Conservation (phyloP, 2,329 filamentous ascomycete genomes). For the Kalmusia sp. region DNA sequence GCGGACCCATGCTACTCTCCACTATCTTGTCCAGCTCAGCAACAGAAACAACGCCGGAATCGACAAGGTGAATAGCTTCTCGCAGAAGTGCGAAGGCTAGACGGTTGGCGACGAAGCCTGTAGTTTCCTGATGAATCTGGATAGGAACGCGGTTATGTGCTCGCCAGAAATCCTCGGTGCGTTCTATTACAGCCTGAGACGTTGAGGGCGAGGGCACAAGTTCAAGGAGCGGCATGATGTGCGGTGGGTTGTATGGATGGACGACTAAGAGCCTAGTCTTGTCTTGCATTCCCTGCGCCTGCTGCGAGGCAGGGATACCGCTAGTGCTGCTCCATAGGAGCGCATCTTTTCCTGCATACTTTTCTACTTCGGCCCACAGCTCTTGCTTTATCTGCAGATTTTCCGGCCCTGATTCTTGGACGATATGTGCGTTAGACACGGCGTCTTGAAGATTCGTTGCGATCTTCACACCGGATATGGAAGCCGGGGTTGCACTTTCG, state of each 20-base stretch:
- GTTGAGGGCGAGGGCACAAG: constrained; percentile 61
- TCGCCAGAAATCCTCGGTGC: constrained; percentile 57
- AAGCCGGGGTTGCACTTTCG: constrained; percentile 8
- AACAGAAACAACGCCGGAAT: constrained; percentile 59
- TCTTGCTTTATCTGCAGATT: constrained; percentile 58
- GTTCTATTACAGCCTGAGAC: constrained; percentile 42
- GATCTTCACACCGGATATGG: constrained; percentile 45
- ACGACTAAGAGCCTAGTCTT: constrained; percentile 60
- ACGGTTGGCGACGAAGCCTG: constrained; percentile 65
- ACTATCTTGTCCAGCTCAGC: constrained; percentile 62
- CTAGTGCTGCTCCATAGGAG: constrained; percentile 66
- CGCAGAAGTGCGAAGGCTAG: constrained; percentile 64
- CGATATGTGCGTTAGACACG: constrained; percentile 56
- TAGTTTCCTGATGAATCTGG: constrained; percentile 58
- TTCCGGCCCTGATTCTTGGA: constrained; percentile 68
- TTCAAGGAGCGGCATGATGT: constrained; percentile 67
- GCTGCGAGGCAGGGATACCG: constrained; percentile 62
- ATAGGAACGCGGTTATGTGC: constrained; percentile 54
- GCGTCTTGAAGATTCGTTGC: constrained; percentile 48
- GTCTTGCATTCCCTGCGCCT: constrained; percentile 53
- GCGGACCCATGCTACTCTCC: constrained; percentile 58
- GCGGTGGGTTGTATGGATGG: constrained; percentile 68
- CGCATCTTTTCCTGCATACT: constrained; percentile 51
- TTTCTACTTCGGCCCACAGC: constrained; percentile 61
- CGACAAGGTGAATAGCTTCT: constrained; percentile 63